Conservation (phyloP, 768 basidiomycete genomes). For the Russula foetens region DNA sequence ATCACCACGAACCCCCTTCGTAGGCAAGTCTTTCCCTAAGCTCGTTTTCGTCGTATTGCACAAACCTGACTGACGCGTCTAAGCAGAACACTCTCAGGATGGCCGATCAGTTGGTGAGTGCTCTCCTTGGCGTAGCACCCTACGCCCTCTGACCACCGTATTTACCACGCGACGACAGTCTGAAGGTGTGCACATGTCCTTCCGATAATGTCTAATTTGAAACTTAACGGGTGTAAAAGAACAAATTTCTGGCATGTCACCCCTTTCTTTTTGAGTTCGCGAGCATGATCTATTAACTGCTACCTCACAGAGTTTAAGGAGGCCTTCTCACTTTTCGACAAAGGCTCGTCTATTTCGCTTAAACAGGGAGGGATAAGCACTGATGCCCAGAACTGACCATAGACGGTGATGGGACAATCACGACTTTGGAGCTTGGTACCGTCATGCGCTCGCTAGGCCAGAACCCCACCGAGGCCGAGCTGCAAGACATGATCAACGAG, state of each 20-base stretch:
- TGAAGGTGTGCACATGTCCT: too few species aligned
- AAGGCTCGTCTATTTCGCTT: constrained; percentile 44
- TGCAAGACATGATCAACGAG: constrained; percentile 96
- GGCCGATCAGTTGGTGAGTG: too few species aligned
- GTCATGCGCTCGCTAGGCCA: constrained; percentile 93
- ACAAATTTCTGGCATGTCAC: constrained; percentile 74
- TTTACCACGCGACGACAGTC: constrained; percentile 32
- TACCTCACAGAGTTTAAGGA: constrained; percentile 82
- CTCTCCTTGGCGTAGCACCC: constrained; percentile 3
- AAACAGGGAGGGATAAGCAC: neutral
- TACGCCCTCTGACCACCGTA: neutral
- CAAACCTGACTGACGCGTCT: neutral
- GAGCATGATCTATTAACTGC: neutral
- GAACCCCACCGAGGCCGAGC: too few species aligned
- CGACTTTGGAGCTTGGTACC: constrained; percentile 82
- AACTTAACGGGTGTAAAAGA: constrained; percentile 38
- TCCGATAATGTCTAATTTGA: neutral
- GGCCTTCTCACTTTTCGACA: constrained; percentile 97
- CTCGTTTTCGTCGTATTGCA: neutral
- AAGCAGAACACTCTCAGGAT: constrained; percentile 25
- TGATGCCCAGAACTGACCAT: neutral
- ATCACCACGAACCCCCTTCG: too few species aligned
- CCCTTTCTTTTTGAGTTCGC: neutral
- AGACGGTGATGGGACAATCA: constrained; percentile 94
- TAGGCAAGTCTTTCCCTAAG: neutral